Percentiles rank a stretch among this genome's conserved stretches.
These are phyloP conservation scores for Pichia occidentalis DNA, from an alignment of 805 yeast genomes.

Conservation along the genomic window DNA sequence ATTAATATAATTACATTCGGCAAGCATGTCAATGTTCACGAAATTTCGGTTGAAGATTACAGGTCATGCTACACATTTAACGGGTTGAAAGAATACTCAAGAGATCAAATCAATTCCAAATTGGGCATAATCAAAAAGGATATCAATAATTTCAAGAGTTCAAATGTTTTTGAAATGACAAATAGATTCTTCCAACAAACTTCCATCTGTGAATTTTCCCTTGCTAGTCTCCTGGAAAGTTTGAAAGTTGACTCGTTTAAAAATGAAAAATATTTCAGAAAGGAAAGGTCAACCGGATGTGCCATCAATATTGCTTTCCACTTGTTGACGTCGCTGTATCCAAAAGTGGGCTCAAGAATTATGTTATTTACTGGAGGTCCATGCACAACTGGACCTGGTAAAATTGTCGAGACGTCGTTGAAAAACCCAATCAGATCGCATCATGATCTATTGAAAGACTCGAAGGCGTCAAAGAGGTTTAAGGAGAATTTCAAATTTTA, in stretches of 20 bases:
- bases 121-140: conserved; percentile 39
- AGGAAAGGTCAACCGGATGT: conserved; percentile 51
- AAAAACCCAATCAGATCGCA: conserved; percentile 65
- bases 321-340: conserved; percentile 33
- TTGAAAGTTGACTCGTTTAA: conserved; percentile 46
- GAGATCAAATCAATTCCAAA: conserved; percentile 39
- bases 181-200: conserved; percentile 43
- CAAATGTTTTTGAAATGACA: conserved; percentile 15
- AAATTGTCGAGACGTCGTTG: conserved; percentile 46
- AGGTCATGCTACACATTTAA: conserved; percentile 42
- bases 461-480: conserved; percentile 33
- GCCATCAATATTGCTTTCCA: conserved; percentile 46
- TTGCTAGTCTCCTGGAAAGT: conserved; percentile 43
- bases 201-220: conserved; percentile 43
- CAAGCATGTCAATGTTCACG: conserved; percentile 52
- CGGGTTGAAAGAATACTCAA: conserved; percentile 46
- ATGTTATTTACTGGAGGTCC: conserved; percentile 57
- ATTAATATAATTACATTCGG: conserved; percentile 58
- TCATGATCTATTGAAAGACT: conserved; percentile 47
- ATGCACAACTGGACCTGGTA: conserved; percentile 60
- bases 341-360: conserved; percentile 48
- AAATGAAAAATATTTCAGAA: conserved; percentile 37
- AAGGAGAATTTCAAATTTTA: conserved; percentile 43
- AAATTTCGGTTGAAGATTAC: conserved; percentile 34
- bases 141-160: conserved; percentile 13